These are phyloP conservation scores for Kazachstania taianensis DNA, from an alignment of 805 yeast species.

Conservation along the genomic window DNA sequence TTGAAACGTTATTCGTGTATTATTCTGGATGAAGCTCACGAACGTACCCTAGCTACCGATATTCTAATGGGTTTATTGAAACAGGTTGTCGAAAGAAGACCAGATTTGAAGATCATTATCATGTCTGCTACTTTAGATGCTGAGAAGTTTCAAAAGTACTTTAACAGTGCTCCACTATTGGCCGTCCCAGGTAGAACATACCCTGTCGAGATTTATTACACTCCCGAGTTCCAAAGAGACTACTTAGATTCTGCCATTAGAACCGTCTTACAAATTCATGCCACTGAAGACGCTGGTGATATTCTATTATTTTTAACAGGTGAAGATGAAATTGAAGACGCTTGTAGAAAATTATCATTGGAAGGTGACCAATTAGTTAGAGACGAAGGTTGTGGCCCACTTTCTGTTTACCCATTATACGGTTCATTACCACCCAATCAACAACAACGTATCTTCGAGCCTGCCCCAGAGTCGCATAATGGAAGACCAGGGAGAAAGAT, in stretches of 20 bases:
- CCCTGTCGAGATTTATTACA: constrained; percentile 93
- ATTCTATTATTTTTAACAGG: constrained; percentile 82
- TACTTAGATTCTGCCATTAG: constrained; percentile 91
- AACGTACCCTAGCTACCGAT: constrained; percentile 93
- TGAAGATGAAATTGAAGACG: constrained; percentile 97
- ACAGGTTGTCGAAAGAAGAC: constrained; percentile 67
- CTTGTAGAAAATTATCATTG: constrained; percentile 75
- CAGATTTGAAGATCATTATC: constrained; percentile 81
- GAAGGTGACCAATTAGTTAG: constrained; percentile 85
- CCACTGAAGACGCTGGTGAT: constrained; percentile 92
- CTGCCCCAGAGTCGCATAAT: constrained; percentile 65
- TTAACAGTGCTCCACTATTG: constrained; percentile 82
- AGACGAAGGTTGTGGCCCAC: constrained; percentile 85
- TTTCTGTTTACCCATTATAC: constrained; percentile 83
- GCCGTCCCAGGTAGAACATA: constrained; percentile 98
- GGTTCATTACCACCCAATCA: constrained; percentile 95
- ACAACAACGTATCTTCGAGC: constrained; percentile 87
- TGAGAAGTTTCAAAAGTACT: constrained; percentile 84
- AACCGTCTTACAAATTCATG: constrained; percentile 92
- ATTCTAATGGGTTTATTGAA: constrained; percentile 90
- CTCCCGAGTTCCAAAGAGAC: constrained; percentile 93
- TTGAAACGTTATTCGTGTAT: constrained; percentile 76
- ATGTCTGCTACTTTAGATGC: constrained; percentile 99
- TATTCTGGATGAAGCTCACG: constrained; percentile 96
- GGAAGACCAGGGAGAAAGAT: constrained; percentile 95